These are phyloP conservation scores for Monsonia emarginata DNA, from an alignment of 441 rosid species.

Conservation along the genomic window DNA sequence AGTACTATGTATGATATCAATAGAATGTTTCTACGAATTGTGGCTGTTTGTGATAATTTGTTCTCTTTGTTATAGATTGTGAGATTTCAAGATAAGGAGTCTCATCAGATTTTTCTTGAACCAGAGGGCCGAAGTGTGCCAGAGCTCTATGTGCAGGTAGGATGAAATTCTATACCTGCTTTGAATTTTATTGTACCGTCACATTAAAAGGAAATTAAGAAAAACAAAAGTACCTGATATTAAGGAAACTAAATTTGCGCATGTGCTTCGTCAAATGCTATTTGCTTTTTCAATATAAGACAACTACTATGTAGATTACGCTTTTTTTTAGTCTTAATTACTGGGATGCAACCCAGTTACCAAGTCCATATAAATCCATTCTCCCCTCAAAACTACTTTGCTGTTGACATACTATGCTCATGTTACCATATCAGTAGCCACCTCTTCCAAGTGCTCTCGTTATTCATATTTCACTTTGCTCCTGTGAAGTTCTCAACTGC, in stretches of 20 bases:
- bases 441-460: background rate
- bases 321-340: background rate
- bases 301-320: background rate
- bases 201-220: background rate
- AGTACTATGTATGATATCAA: background rate
- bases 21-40: background rate
- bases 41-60: background rate
- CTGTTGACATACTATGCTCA: background rate
- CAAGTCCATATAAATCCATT: background rate
- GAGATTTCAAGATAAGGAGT: slow-evolving; percentile 89
- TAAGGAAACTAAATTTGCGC: background rate
- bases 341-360: background rate
- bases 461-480: background rate
- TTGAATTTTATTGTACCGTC: background rate
- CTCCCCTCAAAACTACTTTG: background rate
- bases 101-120: slow-evolving; percentile 97
- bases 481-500: slow-evolving; percentile 9
- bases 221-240: background rate
- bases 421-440: background rate
- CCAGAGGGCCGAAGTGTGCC: slow-evolving; percentile 96
- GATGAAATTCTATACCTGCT: slow-evolving; percentile 1
- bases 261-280: background rate
- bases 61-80: slow-evolving; percentile 51
- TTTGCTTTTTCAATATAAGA: background rate
- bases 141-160: slow-evolving; percentile 96